A percentile compares a stretch with the other conserved stretches of the same genome.
Conservation (phyloP, 768 basidiomycete species). For the Agrocybe pediades region DNA sequence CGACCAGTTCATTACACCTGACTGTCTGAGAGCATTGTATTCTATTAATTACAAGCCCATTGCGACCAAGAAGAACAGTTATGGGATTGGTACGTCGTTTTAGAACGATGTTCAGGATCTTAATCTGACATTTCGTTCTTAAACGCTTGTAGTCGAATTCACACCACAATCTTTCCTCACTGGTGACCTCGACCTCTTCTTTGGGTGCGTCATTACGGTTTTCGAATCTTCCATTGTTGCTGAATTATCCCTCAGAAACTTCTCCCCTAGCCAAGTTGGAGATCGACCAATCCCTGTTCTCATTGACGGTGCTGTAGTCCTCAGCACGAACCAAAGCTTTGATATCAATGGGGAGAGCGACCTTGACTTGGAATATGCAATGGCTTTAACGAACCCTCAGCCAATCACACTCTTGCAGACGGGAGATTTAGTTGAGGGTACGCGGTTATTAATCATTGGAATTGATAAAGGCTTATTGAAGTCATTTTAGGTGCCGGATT, state of each 20-base stretch:
- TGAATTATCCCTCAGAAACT: constrained; percentile 26
- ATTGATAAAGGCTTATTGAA: neutral
- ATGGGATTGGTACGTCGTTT: constrained; percentile 34
- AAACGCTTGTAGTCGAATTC: constrained; percentile 43
- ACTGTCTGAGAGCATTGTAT: constrained; percentile 43
- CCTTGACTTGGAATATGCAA: constrained; percentile 58
- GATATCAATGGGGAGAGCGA: constrained; percentile 55
- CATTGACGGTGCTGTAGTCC: constrained; percentile 39
- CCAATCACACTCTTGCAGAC: constrained; percentile 44
- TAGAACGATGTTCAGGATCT: constrained; percentile 19
- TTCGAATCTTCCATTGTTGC: neutral
- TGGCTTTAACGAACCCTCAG: constrained; percentile 45
- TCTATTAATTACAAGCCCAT: constrained; percentile 34
- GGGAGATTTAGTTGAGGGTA: constrained; percentile 43
- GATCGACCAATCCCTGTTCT: constrained; percentile 30
- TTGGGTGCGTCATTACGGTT: constrained; percentile 14
- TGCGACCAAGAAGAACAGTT: constrained; percentile 36
- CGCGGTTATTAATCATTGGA: neutral
- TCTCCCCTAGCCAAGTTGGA: constrained; percentile 37
- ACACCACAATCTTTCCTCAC: constrained; percentile 49
- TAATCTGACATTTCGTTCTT: no score
- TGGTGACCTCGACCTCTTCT: constrained; percentile 48
- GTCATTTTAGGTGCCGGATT: constrained; percentile 41
- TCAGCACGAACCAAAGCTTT: constrained; percentile 42
- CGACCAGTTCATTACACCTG: constrained; percentile 37